Conservation (phyloP, 1,284 basidiomycete genomes). For the Leccinum cinnamomeum region DNA sequence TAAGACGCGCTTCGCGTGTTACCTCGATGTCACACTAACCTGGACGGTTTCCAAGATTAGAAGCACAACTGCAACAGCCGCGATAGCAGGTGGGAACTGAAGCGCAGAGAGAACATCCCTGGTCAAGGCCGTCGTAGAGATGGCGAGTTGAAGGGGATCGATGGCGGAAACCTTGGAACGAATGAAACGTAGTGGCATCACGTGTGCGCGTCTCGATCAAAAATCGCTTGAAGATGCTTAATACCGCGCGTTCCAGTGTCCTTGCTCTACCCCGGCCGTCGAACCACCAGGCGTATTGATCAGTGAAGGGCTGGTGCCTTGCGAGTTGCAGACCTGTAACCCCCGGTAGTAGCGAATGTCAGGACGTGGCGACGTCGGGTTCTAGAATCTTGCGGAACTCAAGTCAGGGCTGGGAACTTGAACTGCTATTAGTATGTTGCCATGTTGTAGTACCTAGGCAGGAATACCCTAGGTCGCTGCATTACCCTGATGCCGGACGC, state of each 20-base stretch:
- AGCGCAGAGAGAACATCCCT: constrained; percentile 28
- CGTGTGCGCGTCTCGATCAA: background rate
- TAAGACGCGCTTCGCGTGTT: background rate
- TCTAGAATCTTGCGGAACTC: no score
- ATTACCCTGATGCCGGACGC: no score
- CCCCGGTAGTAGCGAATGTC: no score
- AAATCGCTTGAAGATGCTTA: background rate
- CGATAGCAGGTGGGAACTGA: constrained; percentile 46
- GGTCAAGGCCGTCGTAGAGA: constrained; percentile 23
- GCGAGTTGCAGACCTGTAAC: background rate
- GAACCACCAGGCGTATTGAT: background rate
- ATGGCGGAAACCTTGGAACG: constrained; percentile 25
- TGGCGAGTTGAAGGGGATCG: constrained; percentile 28
- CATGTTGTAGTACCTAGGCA: no score
- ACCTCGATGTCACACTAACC: constrained; percentile 31
- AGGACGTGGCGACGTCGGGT: no score
- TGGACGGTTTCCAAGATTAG: constrained; percentile 49
- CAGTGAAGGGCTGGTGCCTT: background rate
- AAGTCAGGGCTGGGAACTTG: no score
- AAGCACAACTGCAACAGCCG: constrained; percentile 42
- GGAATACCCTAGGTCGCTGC: no score
- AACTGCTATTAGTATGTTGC: no score
- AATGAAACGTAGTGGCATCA: constrained; percentile 31
- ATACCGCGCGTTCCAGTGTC: background rate
- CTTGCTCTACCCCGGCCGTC: background rate